Conservation (phyloP, 2,329 filamentous ascomycete species). For the Decorospora gaudefroyi region DNA sequence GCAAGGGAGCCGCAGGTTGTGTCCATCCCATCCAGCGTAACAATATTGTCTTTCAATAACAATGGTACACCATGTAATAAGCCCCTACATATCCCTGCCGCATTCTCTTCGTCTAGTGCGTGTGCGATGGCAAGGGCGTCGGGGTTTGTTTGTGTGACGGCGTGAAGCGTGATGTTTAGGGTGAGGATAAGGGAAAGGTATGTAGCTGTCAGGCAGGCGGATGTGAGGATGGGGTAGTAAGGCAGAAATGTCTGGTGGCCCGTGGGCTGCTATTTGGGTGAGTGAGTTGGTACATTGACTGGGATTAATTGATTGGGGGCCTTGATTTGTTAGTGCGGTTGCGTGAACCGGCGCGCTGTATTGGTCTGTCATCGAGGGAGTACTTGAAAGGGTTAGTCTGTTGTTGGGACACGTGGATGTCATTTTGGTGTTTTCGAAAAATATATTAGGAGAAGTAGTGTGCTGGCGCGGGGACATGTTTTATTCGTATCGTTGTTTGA, state of each 20-base stretch:
- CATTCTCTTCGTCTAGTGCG: slow-evolving; percentile 52
- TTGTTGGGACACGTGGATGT: not conserved
- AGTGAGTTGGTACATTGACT: not conserved
- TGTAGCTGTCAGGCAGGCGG: slow-evolving; percentile 23
- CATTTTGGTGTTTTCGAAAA: not conserved
- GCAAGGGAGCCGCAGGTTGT: slow-evolving; percentile 61
- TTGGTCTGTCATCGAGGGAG: no score
- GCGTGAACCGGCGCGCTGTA: no score
- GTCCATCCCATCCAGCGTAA: slow-evolving; percentile 47
- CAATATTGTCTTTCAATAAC: slow-evolving; percentile 66
- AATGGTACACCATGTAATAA: slow-evolving; percentile 64
- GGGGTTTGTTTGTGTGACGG: slow-evolving; percentile 56
- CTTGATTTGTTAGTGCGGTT: not conserved
- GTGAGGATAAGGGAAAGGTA: slow-evolving; percentile 61
- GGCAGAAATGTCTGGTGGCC: not conserved
- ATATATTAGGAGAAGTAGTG: no score
- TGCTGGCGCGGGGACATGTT: no score
- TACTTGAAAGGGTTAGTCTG: no score
- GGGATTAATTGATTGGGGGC: not conserved
- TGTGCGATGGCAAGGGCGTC: slow-evolving; percentile 54
- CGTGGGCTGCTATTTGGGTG: not conserved
- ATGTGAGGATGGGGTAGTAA: not conserved
- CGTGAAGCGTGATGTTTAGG: slow-evolving; percentile 60
- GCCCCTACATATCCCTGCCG: slow-evolving; percentile 52
- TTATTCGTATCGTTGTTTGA: no score